phyloP scores from a whole-genome alignment of 495 filamentous ascomycete species.

The Neurospora sp. region DNA sequence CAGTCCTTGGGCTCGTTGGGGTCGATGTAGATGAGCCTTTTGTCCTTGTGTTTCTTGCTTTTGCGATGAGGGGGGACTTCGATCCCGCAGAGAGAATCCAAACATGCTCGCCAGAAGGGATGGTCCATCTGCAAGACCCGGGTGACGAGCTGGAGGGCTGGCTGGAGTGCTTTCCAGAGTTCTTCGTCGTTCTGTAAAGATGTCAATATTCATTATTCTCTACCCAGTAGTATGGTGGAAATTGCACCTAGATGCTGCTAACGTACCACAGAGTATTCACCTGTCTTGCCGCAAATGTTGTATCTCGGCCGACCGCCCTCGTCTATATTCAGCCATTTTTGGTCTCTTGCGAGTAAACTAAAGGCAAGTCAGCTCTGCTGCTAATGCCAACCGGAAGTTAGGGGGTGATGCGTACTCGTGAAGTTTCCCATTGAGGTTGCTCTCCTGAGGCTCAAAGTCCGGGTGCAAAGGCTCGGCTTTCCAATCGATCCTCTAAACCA shows the following conservation, averaged over 20 bases:
- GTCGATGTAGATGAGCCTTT: not conserved
- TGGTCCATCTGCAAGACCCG: constrained; percentile 9
- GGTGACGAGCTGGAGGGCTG: constrained; percentile 19
- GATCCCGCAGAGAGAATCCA: constrained; percentile 14
- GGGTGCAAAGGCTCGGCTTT: constrained; percentile 10
- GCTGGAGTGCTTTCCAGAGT: constrained; percentile 26
- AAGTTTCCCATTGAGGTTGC: constrained; percentile 12
- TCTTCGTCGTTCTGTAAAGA: constrained; percentile 10
- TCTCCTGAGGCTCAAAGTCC: not conserved
- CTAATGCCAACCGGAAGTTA: not conserved
- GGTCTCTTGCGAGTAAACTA: not conserved
- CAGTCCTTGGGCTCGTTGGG: not conserved
- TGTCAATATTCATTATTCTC: not conserved
- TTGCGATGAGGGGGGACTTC: not conserved
- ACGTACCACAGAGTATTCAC: constrained; percentile 14
- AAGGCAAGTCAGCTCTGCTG: not conserved
- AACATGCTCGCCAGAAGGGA: constrained; percentile 9
- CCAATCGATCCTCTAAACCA: constrained; percentile 2
- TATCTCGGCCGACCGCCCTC: constrained; percentile 11
- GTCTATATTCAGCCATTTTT: constrained; percentile 3
- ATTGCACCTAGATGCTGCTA: not conserved
- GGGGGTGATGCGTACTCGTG: constrained; percentile 13
- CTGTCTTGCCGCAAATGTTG: constrained; percentile 17
- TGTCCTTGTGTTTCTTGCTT: not conserved
- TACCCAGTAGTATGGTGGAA: not conserved